Evolutionary conservation across 2,329 filamentous ascomycete genomes (phyloP).

Genomic region (Cladosporium austrohemisphaericum): DNA sequence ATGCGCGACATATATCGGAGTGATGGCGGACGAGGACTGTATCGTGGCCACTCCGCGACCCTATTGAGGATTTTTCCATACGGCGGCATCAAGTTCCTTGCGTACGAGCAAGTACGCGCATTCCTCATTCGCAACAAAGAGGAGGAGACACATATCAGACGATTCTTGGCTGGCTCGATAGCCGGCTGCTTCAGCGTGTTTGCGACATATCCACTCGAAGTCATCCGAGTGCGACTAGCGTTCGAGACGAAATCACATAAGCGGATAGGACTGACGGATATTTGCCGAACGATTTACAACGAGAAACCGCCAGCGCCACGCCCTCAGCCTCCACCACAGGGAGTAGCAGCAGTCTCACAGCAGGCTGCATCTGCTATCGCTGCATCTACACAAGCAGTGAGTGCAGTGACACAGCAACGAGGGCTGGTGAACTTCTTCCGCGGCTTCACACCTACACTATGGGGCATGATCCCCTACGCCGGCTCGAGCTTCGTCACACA

Average conservation of each 20-base stretch:
- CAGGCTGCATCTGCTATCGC: constrained; percentile 40
- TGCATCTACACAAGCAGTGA: constrained; percentile 44
- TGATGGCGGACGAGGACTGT: constrained; percentile 74
- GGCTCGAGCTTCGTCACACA: constrained; percentile 94
- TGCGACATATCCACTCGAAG: constrained; percentile 91
- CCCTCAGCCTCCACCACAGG: not conserved
- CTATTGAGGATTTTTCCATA: constrained; percentile 94
- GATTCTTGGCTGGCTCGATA: constrained; percentile 68
- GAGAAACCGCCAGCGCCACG: constrained; percentile 53
- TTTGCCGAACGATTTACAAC: constrained; percentile 81
- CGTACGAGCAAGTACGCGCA: constrained; percentile 91
- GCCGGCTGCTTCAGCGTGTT: constrained; percentile 90
- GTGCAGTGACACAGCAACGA: constrained; percentile 55
- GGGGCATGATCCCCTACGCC: constrained; percentile 96
- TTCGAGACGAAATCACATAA: constrained; percentile 83
- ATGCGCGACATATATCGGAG: constrained; percentile 76
- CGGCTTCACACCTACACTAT: constrained; percentile 82
- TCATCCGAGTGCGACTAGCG: constrained; percentile 85
- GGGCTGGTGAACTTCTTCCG: constrained; percentile 91
- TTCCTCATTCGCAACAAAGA: constrained; percentile 66
- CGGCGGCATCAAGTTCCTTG: constrained; percentile 94
- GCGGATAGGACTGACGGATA: constrained; percentile 66
- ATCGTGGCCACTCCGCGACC: constrained; percentile 91
- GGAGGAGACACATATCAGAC: constrained; percentile 75
- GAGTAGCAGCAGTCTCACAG: constrained; percentile 18